Base-by-base conservation (phyloP, 2,329 filamentous ascomycete species). In the Celoporthe dispersa region DNA sequence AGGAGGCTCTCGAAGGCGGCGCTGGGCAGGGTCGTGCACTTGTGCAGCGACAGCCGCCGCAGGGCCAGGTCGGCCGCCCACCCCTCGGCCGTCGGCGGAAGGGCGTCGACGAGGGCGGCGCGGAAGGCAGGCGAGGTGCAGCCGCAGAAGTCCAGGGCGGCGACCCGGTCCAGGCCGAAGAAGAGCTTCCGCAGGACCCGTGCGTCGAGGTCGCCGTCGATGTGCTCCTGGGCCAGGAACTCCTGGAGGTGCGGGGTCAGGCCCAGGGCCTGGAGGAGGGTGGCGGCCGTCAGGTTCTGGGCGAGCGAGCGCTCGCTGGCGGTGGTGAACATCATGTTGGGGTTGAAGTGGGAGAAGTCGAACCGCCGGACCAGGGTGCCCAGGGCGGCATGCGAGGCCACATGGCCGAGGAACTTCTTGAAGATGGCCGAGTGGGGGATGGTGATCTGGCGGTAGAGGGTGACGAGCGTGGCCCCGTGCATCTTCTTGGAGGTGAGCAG, bases 271-370 rank as follows among this genome's bases (percentile, higher is more conserved):
- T 90, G 85, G 66, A 91, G 81, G 63, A 96, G 84, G 6, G 92
- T 95, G 77, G 88, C 87, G 19, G 91, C 85, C 28, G 92, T 95
- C 75, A 96, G 80, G 80, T 94, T 94, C 77, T 88, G 89, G 69
- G 92, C 92, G 79, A 92, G 87, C 31, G 87, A 86, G 70, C 93
- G 90, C 85, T 94, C 91, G 78, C 90, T 89, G 74, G 90, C 91
- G 22, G 91, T 93, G 71, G 88, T 87, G 77, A 94, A 94, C 73
- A 94, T 85, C 68, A 91, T 91, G 68, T 91, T 89, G 31, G 92
- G 92, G 78, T 93, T 94, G 81, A 94, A 94, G 83, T 94, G 92
- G 72, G 92, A 94, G 76, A 96, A 94, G 81, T 96, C 93, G 61
- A 95, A 83, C 65, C 93, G 90, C 70, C 91, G 89, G 60, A 95